phyloP scores from a whole-genome alignment of 2,329 filamentous ascomycete genomes.

The Aureobasidium sp. region DNA sequence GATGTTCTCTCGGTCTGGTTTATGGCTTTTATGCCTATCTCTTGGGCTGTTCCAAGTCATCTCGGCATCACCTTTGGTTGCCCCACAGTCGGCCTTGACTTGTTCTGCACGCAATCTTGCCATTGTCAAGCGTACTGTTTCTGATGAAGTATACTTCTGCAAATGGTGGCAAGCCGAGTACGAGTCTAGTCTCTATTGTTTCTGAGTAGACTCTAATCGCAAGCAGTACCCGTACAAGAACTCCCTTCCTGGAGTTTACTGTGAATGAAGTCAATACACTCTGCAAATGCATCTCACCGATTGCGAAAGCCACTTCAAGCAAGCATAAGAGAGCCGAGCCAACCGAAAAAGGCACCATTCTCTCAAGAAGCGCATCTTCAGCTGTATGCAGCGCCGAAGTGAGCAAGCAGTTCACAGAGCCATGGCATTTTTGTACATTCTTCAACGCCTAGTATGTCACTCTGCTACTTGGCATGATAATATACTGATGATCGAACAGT shows the following conservation, averaged over 20 bases:
- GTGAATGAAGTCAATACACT: not conserved
- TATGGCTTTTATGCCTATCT: no score
- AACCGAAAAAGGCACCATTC: not conserved
- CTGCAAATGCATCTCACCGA: not conserved
- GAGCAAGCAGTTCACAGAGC: not conserved
- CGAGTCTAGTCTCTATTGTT: no score
- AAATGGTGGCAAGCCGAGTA: no score
- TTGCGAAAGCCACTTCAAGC: not conserved
- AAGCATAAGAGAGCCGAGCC: not conserved
- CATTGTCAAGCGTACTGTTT: no score
- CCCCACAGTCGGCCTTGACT: no score
- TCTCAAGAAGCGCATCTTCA: not conserved
- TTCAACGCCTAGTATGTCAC: not conserved
- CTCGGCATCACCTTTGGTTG: no score
- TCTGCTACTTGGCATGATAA: not conserved
- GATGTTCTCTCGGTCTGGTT: no score
- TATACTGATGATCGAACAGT: not conserved
- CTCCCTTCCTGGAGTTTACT: not conserved
- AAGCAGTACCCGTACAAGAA: not conserved
- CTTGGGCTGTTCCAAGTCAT: no score
- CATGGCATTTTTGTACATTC: not conserved
- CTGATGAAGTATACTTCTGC: no score
- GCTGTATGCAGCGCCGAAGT: not conserved
- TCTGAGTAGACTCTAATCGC: constrained; percentile 29
- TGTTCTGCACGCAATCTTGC: no score